phyloP scores from a whole-genome alignment of 2,329 filamentous ascomycete genomes.

The Xylaria sp. region DNA sequence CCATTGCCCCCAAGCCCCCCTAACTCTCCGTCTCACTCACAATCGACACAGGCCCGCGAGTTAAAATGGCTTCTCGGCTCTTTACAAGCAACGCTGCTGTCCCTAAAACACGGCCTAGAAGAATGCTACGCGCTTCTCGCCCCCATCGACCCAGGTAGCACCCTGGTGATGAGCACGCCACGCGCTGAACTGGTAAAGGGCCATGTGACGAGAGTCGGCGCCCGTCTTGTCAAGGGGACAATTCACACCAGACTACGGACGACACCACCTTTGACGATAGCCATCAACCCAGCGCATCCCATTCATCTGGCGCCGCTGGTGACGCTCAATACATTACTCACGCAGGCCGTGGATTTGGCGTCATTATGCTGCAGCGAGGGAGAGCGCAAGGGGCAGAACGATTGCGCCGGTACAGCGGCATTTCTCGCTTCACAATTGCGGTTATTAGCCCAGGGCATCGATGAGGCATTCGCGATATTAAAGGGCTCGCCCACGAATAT shows the following conservation, averaged over 20 bases:
- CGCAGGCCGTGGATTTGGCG: slow-evolving; percentile 84
- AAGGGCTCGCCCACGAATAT: slow-evolving; percentile 61
- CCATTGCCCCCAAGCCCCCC: slow-evolving; percentile 20
- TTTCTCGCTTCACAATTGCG: slow-evolving; percentile 67
- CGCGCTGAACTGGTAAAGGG: slow-evolving; percentile 93
- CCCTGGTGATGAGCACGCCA: slow-evolving; percentile 86
- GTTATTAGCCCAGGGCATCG: slow-evolving; percentile 65
- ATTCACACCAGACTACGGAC: slow-evolving; percentile 81
- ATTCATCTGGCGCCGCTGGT: slow-evolving; percentile 76
- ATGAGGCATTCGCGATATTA: slow-evolving; percentile 63
- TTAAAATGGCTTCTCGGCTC: slow-evolving; percentile 65
- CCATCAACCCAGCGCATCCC: slow-evolving; percentile 60
- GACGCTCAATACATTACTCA: slow-evolving; percentile 79
- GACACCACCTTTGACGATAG: slow-evolving; percentile 63
- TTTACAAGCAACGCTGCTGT: slow-evolving; percentile 60
- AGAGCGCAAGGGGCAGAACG: slow-evolving; percentile 25
- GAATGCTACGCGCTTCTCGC: slow-evolving; percentile 90
- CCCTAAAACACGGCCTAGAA: slow-evolving; percentile 75
- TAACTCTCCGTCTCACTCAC: slow-evolving; percentile 35
- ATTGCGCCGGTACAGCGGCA: slow-evolving; percentile 60
- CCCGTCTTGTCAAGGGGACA: slow-evolving; percentile 89
- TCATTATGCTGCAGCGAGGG: slow-evolving; percentile 77
- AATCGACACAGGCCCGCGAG: slow-evolving; percentile 54
- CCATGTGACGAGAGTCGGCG: slow-evolving; percentile 88
- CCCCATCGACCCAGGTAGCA: slow-evolving; percentile 85